Evolutionary conservation across 2,329 filamentous ascomycete species (phyloP).

Genomic region (Aspergillus tubingensis): DNA sequence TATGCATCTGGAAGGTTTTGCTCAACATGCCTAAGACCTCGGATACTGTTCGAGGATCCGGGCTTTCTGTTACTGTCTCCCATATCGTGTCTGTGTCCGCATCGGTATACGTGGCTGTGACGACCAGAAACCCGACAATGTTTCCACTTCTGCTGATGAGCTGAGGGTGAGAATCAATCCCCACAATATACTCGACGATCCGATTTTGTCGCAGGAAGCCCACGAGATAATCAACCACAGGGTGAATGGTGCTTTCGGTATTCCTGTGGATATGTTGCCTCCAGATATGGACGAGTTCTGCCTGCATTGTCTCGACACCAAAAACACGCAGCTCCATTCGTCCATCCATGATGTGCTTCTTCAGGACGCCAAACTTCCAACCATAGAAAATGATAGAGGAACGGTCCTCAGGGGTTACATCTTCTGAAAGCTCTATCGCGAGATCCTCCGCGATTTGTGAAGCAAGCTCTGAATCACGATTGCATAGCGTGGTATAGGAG

Average conservation of each 20-base stretch:
- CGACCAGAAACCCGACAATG: constrained; percentile 82
- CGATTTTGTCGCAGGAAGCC: constrained; percentile 68
- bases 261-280: constrained; percentile 55
- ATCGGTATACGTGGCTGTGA: constrained; percentile 71
- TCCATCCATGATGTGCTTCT: constrained; percentile 74
- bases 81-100: constrained; percentile 78
- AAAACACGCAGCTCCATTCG: constrained; percentile 88
- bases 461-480: constrained; percentile 34
- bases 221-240: constrained; percentile 68
- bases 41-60: constrained; percentile 81
- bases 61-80: constrained; percentile 76
- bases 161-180: constrained; percentile 88
- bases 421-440: constrained; percentile 36
- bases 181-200: constrained; percentile 82
- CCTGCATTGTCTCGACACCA: constrained; percentile 73
- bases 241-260: constrained; percentile 47
- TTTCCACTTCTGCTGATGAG: constrained; percentile 80
- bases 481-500: constrained; percentile 34
- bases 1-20: constrained; percentile 49
- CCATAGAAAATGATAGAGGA: constrained; percentile 46
- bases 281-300: constrained; percentile 69
- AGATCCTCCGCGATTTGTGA: constrained; percentile 39
- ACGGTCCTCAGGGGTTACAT: constrained; percentile 28
- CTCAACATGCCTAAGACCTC: constrained; percentile 71
- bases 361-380: constrained; percentile 71